A percentile compares a stretch with the other conserved stretches of the same genome.
These are phyloP conservation scores for Fusarium albidum DNA, from an alignment of 2,329 filamentous ascomycete species.

Conservation along the genomic window DNA sequence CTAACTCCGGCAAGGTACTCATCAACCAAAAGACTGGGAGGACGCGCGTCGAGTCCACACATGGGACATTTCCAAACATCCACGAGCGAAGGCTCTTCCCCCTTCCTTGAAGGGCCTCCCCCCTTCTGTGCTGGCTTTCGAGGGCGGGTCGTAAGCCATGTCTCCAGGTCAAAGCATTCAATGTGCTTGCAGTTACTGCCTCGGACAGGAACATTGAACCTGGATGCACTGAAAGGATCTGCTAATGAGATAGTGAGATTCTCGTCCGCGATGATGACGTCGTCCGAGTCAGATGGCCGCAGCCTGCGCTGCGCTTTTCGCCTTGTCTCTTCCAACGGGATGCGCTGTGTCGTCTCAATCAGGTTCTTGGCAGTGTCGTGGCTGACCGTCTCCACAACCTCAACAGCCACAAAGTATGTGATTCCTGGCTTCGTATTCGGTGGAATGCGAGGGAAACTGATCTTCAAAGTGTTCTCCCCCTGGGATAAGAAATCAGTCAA, in stretches of 20 bases:
- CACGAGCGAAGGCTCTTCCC: constrained; percentile 59
- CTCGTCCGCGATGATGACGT: constrained; percentile 65
- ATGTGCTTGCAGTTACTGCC: constrained; percentile 75
- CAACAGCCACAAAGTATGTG: constrained; percentile 71
- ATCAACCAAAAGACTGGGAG: constrained; percentile 74
- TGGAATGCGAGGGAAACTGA: constrained; percentile 52
- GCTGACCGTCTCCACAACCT: constrained; percentile 67
- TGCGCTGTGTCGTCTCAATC: constrained; percentile 46
- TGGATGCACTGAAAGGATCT: constrained; percentile 70
- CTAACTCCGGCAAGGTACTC: constrained; percentile 74
- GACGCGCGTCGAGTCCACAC: constrained; percentile 80
- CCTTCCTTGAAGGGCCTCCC: constrained; percentile 14
- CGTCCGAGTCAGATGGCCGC: constrained; percentile 56
- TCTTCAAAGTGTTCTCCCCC: constrained; percentile 69
- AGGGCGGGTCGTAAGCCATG: constrained; percentile 75
- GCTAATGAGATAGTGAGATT: constrained; percentile 66
- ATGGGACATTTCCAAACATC: constrained; percentile 91
- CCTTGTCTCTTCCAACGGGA: constrained; percentile 59
- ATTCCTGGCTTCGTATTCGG: constrained; percentile 37
- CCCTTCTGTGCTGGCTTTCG: constrained; percentile 47
- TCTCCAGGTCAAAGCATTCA: constrained; percentile 90
- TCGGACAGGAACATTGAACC: constrained; percentile 78
- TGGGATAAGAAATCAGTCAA: constrained; percentile 66
- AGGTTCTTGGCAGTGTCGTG: constrained; percentile 54
- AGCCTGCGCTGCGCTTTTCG: constrained; percentile 63